Conservation (phyloP, 306 rosid species). For the Lathyrus oleraceus region DNA sequence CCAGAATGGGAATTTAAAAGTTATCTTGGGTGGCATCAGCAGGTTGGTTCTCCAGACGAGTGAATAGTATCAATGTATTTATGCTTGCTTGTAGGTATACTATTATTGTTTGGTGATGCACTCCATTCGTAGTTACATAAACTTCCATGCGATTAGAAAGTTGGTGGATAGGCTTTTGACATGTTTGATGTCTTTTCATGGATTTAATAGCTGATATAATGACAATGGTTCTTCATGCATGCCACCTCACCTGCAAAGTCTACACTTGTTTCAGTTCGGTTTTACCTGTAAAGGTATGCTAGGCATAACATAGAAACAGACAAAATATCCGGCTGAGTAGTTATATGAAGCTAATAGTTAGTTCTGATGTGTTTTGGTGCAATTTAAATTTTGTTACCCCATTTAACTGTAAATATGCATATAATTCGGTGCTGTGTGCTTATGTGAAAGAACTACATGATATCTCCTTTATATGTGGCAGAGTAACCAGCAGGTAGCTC, state of each 20-base stretch:
- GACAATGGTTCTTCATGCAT: conserved; percentile 15
- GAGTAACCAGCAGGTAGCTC: conserved; percentile 17
- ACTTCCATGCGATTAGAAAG: neutral
- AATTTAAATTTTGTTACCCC: neutral
- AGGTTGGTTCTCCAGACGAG: conserved; percentile 59
- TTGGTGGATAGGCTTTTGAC: conserved; percentile 18
- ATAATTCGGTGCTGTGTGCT: neutral
- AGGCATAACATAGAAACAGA: conserved; percentile 6
- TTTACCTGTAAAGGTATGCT: conserved; percentile 20
- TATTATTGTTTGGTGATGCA: conserved; percentile 19
- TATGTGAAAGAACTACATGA: conserved; percentile 4
- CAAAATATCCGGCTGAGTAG: neutral
- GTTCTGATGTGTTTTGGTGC: neutral
- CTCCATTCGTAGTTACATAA: neutral
- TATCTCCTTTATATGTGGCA: conserved; percentile 25
- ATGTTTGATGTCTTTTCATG: conserved; percentile 23
- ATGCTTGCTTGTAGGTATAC: conserved; percentile 2
- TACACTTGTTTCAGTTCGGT: conserved; percentile 30
- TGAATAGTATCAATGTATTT: conserved; percentile 27
- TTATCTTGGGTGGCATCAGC: conserved; percentile 96
- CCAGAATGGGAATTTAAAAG: conserved; percentile 96
- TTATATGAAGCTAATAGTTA: conserved; percentile 7
- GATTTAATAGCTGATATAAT: conserved; percentile 25
- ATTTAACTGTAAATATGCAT: neutral
- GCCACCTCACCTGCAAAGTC: conserved; percentile 3